A percentile compares a stretch with the other conserved stretches of the same genome.
Conservation (phyloP, 2,329 filamentous ascomycete genomes). For the Botrytis aclada region DNA sequence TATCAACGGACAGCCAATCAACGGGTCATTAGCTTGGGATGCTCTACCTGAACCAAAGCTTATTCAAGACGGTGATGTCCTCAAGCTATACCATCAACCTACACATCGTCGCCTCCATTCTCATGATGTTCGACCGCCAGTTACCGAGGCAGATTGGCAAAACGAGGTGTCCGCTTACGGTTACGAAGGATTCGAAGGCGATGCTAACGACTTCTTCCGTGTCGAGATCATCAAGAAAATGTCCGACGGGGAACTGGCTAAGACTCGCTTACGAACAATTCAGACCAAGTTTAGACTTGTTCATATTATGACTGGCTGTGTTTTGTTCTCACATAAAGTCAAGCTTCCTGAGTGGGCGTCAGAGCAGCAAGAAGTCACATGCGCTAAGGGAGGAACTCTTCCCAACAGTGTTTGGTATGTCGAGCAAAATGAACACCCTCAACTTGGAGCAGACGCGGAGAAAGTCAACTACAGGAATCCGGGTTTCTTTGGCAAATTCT, state of each 20-base stretch:
- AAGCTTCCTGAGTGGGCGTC: conserved; percentile 98
- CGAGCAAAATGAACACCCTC: conserved; percentile 83
- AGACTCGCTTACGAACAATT: conserved; percentile 85
- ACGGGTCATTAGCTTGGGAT: conserved; percentile 84
- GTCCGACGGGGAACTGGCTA: conserved; percentile 74
- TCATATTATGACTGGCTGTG: conserved; percentile 95
- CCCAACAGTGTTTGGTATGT: conserved; percentile 98
- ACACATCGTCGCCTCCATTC: conserved; percentile 92
- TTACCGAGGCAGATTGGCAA: conserved; percentile 89
- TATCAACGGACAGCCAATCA: conserved; percentile 70
- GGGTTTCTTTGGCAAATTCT: conserved; percentile 96
- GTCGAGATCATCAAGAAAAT: conserved; percentile 91
- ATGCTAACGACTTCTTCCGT: conserved; percentile 94
- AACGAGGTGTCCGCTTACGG: conserved; percentile 96
- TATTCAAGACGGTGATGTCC: conserved; percentile 74
- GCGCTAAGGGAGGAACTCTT: conserved; percentile 82
- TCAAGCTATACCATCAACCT: conserved; percentile 78
- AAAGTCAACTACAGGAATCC: conserved; percentile 95
- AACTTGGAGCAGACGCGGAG: conserved; percentile 71
- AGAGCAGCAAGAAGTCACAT: conserved; percentile 99
- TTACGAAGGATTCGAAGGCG: conserved; percentile 93
- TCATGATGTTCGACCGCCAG: conserved; percentile 83
- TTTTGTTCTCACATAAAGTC: conserved; percentile 96
- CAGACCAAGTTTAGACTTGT: conserved; percentile 95
- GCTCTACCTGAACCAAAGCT: conserved; percentile 60